A percentile compares a stretch with the other conserved stretches of the same genome.
Conservation (phyloP, 1,284 basidiomycete genomes). For the Paramarasmius palmivorus region DNA sequence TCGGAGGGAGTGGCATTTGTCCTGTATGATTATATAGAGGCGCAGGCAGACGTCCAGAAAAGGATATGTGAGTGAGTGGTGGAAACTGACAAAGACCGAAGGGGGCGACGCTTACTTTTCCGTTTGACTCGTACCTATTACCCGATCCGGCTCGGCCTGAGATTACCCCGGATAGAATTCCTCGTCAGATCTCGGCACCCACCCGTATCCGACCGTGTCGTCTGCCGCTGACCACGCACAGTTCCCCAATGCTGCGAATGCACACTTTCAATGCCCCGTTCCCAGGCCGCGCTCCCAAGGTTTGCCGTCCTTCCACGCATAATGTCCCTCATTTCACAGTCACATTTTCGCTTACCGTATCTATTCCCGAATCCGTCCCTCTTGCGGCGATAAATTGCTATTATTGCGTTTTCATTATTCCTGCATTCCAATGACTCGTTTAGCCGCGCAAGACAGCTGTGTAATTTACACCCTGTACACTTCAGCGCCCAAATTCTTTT, state of each 20-base stretch:
- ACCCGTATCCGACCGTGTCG: slow-evolving; percentile 3
- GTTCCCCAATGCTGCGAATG: background rate
- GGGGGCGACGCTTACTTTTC: background rate
- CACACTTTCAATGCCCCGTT: too few species aligned
- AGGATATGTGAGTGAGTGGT: background rate
- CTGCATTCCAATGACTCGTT: too few species aligned
- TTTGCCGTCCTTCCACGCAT: too few species aligned
- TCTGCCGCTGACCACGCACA: slow-evolving; percentile 5
- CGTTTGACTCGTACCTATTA: slow-evolving; percentile 6
- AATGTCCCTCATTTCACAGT: too few species aligned
- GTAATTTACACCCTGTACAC: too few species aligned
- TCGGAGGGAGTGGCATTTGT: background rate
- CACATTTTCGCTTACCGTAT: too few species aligned
- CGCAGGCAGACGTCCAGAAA: background rate
- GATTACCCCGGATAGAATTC: background rate
- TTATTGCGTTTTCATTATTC: too few species aligned
- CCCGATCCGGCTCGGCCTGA: background rate
- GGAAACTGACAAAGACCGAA: slow-evolving; percentile 8
- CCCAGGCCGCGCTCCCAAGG: too few species aligned
- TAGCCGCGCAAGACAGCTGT: too few species aligned
- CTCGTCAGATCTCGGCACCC: slow-evolving; percentile 6
- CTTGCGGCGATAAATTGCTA: too few species aligned
- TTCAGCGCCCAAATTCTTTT: too few species aligned
- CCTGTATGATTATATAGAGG: background rate
- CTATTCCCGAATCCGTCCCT: too few species aligned